These are phyloP conservation scores for Heliamphora exappendiculata DNA, from an alignment of 148 eudicot species.

Conservation along the genomic window DNA sequence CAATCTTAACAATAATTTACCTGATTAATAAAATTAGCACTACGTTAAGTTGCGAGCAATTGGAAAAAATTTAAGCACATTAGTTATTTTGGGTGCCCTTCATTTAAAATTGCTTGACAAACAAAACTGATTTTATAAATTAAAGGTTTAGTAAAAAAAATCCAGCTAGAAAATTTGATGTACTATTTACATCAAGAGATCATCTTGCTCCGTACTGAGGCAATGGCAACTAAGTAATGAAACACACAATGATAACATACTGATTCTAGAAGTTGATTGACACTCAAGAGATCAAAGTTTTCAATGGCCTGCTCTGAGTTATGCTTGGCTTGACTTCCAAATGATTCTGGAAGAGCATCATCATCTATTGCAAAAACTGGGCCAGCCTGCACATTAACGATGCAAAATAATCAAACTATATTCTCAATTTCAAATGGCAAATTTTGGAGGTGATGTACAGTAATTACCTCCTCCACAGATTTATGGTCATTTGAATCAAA, in stretches of 20 bases:
- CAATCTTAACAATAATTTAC: too few relatives aligned
- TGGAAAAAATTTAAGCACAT: too few relatives aligned
- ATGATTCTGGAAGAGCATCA: constrained; percentile 31
- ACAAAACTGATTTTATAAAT: too few relatives aligned
- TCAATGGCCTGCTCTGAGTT: constrained; percentile 34
- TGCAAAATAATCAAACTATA: neutral
- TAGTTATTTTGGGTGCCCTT: too few relatives aligned
- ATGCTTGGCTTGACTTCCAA: constrained; percentile 25
- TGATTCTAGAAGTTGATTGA: constrained; percentile 73
- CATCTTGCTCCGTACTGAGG: neutral
- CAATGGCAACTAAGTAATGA: neutral
- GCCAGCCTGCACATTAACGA: constrained; percentile 32
- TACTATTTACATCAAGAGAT: too few relatives aligned
- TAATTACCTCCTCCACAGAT: constrained; percentile 55
- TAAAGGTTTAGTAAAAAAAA: too few relatives aligned
- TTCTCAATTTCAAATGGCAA: neutral
- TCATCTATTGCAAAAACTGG: constrained; percentile 45
- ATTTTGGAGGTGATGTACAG: neutral
- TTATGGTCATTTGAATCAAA: constrained; percentile 25
- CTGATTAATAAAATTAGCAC: too few relatives aligned
- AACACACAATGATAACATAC: constrained; percentile 36
- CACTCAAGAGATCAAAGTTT: constrained; percentile 48
- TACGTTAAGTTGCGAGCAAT: too few relatives aligned
- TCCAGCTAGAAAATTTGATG: too few relatives aligned
- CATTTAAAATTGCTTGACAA: too few relatives aligned